Evolutionary conservation across 176 grass and related monocot genomes (phyloP).

Genomic region (Hordeum marinum): DNA sequence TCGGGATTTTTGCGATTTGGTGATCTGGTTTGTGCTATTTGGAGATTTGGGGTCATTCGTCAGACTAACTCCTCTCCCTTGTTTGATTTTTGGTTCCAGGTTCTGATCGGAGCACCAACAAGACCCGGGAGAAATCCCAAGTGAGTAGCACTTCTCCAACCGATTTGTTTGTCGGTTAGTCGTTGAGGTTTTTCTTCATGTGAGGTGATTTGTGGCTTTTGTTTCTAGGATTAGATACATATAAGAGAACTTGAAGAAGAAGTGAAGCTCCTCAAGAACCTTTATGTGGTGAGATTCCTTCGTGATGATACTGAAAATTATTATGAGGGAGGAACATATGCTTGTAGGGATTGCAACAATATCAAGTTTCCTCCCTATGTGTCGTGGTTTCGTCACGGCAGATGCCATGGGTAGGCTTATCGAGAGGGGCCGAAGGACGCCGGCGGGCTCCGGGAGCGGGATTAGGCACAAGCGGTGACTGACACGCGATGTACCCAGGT

Average conservation of each 20-base stretch:
- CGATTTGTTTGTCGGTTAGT: background rate
- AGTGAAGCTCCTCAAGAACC: conserved; percentile 95
- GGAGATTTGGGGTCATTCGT: background rate
- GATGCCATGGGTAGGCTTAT: too few relatives aligned
- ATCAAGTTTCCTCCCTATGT: too few relatives aligned
- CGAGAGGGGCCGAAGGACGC: too few relatives aligned
- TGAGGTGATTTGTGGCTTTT: background rate
- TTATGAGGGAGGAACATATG: too few relatives aligned
- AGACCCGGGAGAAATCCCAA: conserved; percentile 85
- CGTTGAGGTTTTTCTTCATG: background rate
- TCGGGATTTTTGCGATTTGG: background rate
- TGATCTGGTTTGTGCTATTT: background rate
- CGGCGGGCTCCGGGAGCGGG: too few relatives aligned
- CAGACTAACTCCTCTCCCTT: background rate
- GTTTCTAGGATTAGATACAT: conserved; percentile 52
- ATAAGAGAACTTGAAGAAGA: conserved; percentile 93
- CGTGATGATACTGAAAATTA: too few relatives aligned
- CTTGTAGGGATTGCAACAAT: too few relatives aligned
- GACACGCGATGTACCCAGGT: too few relatives aligned
- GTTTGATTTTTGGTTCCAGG: conserved; percentile 30
- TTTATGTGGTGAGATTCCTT: too few relatives aligned
- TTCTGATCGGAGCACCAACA: conserved; percentile 73
- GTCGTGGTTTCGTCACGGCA: too few relatives aligned
- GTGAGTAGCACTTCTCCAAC: conserved; percentile 39
- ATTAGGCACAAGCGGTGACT: too few relatives aligned